Percentiles rank a stretch among this genome's conserved stretches.
phyloP scores from a whole-genome alignment of 2,329 filamentous ascomycete species.

The Botryotinia globosa region DNA sequence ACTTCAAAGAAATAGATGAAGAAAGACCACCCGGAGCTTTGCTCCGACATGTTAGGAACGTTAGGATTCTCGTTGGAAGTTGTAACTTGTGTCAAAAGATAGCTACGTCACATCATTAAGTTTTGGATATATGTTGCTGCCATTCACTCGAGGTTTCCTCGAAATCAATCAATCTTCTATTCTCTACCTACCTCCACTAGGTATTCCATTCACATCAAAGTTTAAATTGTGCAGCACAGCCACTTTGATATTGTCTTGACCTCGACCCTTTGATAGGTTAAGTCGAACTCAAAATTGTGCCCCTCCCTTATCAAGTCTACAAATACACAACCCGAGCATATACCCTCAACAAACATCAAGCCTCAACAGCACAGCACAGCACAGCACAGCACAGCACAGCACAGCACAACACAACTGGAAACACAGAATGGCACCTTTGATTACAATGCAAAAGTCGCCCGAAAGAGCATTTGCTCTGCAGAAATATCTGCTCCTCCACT shows the following conservation, averaged over 20 bases:
- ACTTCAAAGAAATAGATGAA: neutral
- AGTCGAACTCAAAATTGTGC: conserved; percentile 1
- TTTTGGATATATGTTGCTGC: conserved; percentile 1
- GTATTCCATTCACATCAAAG: neutral
- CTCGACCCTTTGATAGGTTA: neutral
- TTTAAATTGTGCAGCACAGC: neutral
- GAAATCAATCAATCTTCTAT: neutral
- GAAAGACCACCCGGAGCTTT: neutral
- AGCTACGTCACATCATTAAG: conserved; percentile 8
- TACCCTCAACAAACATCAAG: too few relatives aligned
- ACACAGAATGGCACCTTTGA: conserved; percentile 12
- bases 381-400: too few relatives aligned
- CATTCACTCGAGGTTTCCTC: neutral
- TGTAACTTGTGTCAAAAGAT: neutral
- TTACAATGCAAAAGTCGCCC: conserved; percentile 29
- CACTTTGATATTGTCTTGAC: neutral
- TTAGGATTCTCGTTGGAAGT: neutral
- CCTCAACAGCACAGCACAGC: neutral
- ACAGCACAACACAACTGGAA: neutral
- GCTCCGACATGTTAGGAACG: neutral
- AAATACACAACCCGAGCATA: neutral
- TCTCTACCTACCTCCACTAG: too few relatives aligned
- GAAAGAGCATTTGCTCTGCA: conserved; percentile 39
- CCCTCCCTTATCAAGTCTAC: neutral
- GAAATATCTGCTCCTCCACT: conserved; percentile 40